phyloP scores from a whole-genome alignment of 495 filamentous ascomycete species.

The Penicillium ucsense region DNA sequence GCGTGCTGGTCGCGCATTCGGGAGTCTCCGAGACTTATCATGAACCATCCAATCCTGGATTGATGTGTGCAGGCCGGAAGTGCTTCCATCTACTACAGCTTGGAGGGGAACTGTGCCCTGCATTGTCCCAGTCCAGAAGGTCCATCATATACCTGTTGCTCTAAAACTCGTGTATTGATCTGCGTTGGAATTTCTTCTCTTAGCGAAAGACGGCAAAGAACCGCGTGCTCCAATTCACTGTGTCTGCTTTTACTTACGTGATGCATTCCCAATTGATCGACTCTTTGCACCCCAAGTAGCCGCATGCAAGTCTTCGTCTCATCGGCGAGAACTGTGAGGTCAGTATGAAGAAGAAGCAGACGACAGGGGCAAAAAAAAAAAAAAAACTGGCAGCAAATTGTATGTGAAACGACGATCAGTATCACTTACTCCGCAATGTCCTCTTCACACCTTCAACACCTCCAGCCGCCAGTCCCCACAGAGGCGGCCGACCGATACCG shows the following conservation, averaged over 20 bases:
- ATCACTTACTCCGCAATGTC: constrained; percentile 64
- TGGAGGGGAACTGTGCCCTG: constrained; percentile 1
- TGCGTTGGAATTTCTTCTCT: constrained; percentile 12
- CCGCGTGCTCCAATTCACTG: too few relatives aligned
- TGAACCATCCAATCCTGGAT: too few relatives aligned
- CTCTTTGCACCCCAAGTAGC: constrained; percentile 62
- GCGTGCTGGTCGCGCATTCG: too few relatives aligned
- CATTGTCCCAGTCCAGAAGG: constrained; percentile 42
- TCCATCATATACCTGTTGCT: constrained; percentile 69
- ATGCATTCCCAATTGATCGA: constrained; percentile 59
- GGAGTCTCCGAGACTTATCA: too few relatives aligned
- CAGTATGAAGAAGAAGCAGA: background rate
- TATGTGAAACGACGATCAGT: too few relatives aligned
- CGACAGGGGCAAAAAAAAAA: too few relatives aligned
- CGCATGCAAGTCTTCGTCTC: constrained; percentile 83
- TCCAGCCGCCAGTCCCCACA: constrained; percentile 75
- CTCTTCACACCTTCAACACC: constrained; percentile 73
- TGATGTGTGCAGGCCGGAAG: too few relatives aligned
- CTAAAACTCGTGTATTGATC: constrained; percentile 66
- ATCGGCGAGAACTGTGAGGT: constrained; percentile 57
- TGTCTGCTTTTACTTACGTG: constrained; percentile 46
- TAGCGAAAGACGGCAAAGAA: too few relatives aligned
- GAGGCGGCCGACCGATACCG: constrained; percentile 68
- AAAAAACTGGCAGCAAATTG: too few relatives aligned
- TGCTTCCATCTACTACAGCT: background rate